These are phyloP conservation scores for Kitagawia praeruptora DNA, from an alignment of 129 eudicot genomes.

Conservation along the genomic window DNA sequence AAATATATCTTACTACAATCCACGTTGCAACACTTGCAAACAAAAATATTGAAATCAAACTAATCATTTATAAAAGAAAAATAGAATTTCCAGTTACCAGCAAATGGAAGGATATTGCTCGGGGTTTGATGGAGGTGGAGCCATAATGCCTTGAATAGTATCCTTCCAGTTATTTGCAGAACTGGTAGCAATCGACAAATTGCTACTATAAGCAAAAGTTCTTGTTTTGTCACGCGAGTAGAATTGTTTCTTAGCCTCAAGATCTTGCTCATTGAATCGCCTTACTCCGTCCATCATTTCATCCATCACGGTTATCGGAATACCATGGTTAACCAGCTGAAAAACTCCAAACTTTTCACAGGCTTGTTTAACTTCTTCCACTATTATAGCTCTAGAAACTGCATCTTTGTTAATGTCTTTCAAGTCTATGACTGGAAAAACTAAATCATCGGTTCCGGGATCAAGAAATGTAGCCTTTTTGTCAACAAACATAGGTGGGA, in stretches of 20 bases:
- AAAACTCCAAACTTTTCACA: conserved; percentile 11
- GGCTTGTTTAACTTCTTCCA: too few species aligned
- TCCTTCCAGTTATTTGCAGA: conserved; percentile 41
- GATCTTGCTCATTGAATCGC: conserved; percentile 16
- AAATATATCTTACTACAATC: too few species aligned
- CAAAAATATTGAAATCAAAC: too few species aligned
- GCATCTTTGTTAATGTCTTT: too few species aligned
- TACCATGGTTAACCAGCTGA: conserved; percentile 14
- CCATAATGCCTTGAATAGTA: conserved; percentile 15
- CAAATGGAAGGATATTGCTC: conserved; percentile 27
- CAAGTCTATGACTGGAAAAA: too few species aligned
- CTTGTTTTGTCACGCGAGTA: conserved; percentile 16
- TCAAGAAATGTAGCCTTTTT: too few species aligned
- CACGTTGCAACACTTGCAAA: too few species aligned
- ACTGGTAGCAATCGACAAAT: conserved; percentile 18
- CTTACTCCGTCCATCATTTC: conserved; percentile 17
- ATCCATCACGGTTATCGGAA: conserved; percentile 4
- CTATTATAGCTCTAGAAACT: too few species aligned
- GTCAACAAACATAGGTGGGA: too few species aligned
- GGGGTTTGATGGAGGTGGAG: conserved; percentile 22
- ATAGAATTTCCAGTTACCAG: conserved; percentile 18
- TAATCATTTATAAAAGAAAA: background rate
- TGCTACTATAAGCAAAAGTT: conserved; percentile 9
- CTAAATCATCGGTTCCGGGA: too few species aligned
- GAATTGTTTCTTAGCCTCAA: conserved; percentile 3